These are phyloP conservation scores for Candida dendrica DNA, from an alignment of 805 yeast genomes.

Conservation along the genomic window DNA sequence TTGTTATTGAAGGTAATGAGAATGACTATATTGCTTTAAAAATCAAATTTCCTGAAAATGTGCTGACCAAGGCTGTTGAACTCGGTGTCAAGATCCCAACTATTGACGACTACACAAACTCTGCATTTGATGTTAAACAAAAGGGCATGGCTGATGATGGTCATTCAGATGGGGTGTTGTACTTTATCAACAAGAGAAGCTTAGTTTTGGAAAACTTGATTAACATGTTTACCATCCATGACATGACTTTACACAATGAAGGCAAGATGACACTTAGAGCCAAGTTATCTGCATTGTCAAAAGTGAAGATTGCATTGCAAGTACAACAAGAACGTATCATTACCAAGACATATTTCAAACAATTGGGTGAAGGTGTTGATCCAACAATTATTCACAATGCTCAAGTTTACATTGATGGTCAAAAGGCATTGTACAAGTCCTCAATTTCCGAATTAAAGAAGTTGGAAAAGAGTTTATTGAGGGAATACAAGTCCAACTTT, in stretches of 20 bases:
- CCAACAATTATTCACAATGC: constrained; percentile 23
- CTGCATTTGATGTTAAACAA: constrained; percentile 24
- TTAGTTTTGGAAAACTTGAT: constrained; percentile 18
- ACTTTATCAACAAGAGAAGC: constrained; percentile 22
- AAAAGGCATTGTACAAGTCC: constrained; percentile 36
- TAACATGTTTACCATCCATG: constrained; percentile 21
- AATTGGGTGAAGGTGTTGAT: constrained; percentile 8
- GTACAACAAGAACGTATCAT: constrained; percentile 29
- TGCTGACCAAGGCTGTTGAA: constrained; percentile 24
- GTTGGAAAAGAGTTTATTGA: constrained; percentile 42
- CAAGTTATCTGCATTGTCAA: constrained; percentile 51
- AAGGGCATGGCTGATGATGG: constrained; percentile 3
- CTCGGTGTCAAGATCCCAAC: constrained; percentile 30
- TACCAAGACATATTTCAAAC: constrained; percentile 5
- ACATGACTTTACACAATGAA: constrained; percentile 27
- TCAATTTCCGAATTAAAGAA: constrained; percentile 38
- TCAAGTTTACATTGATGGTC: constrained; percentile 41
- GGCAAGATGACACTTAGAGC: constrained; percentile 38
- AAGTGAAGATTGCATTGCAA: constrained; percentile 46
- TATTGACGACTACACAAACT: constrained; percentile 33
- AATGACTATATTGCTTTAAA: constrained; percentile 61
- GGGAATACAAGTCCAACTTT: constrained; percentile 32
- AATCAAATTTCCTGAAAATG: constrained; percentile 35
- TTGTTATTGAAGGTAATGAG: constrained; percentile 41
- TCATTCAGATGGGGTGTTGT: constrained; percentile 25